These are phyloP conservation scores for Daldinia childiae DNA, from an alignment of 495 filamentous ascomycete species.

Conservation along the genomic window DNA sequence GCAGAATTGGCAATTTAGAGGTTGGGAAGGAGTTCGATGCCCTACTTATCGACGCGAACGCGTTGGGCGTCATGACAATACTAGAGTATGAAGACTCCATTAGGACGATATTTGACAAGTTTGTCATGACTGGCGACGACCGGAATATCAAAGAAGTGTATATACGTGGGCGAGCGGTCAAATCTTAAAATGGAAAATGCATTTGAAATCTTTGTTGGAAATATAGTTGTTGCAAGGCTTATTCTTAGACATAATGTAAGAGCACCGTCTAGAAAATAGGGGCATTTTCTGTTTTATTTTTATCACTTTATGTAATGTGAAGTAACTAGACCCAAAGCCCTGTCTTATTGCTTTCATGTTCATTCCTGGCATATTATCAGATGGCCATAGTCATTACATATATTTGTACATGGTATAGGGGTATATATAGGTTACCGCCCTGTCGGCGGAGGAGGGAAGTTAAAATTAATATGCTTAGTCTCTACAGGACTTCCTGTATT, in stretches of 20 bases:
- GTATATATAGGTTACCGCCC: conserved; percentile 23
- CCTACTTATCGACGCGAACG: conserved; percentile 59
- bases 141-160: conserved; percentile 67
- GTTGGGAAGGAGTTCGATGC: conserved; percentile 74
- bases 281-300: background rate
- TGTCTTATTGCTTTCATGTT: background rate
- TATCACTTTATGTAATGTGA: background rate
- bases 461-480: conserved; percentile 42
- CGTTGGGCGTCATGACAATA: conserved; percentile 61
- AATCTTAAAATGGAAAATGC: conserved; percentile 18
- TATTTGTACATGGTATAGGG: conserved; percentile 7
- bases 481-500: conserved; percentile 47
- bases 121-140: conserved; percentile 73
- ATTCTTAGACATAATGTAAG: background rate
- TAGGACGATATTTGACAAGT: conserved; percentile 67
- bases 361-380: background rate
- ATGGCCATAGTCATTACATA: background rate
- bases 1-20: conserved; percentile 66
- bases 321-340: background rate
- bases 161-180: conserved; percentile 63
- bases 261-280: background rate
- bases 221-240: background rate
- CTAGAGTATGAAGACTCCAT: conserved; percentile 62
- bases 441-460: conserved; percentile 44
- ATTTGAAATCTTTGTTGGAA: background rate